Evolutionary conservation across 169 alveolate species (phyloP), one percentile per base, ranked within the genome.

Genomic region (Cryptosporidium canis): DNA sequence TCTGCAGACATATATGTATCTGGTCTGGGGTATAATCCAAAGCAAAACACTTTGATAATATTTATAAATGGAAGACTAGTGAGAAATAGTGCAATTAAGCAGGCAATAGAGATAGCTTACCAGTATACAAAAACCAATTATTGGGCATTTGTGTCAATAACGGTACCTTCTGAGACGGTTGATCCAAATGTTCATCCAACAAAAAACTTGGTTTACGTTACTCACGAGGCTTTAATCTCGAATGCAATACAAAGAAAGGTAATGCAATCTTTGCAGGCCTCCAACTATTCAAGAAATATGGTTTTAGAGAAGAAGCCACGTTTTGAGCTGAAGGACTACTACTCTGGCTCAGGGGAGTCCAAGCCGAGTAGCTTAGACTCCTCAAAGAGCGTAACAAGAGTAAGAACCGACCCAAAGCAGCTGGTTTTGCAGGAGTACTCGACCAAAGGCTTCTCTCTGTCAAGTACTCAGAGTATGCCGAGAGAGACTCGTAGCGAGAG

Each of bases 131-230:
- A 90, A 41, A 58, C 91, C 35, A 55, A 90, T 47, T 95, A 90
- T 68, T 96, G 94, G 94, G 98, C 95, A 24, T 98, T 98, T 90
- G 77, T 98, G 53, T 93, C 99, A 21, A 68, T 98, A n/a, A 91
- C 90, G n/a, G 91, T 98, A 71, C 98, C 98, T 8, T 95, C 98
- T 8, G 95, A 93, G 29, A 56, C 93, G 27, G 90, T 98, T 24
- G 99, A 98, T 91, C 99, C 98, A 12, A 98, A 98, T 92, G 99
- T 98, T 0, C 99, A 98, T 83, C 99, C 99, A 12, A 97, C 99
- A 41, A 98, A 98, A 92, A 96, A 95, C 82, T 93, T 93, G 83
- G 98, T 98, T 39, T 44, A 77, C 33, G 43, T 77, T 39, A 77
- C 37, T 1, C 87, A 77, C 37, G 87, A 77, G 31, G 6, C 53